Evolutionary conservation across 2,329 filamentous ascomycete species (phyloP).

Genomic region (Emmonsiellopsis sp.): DNA sequence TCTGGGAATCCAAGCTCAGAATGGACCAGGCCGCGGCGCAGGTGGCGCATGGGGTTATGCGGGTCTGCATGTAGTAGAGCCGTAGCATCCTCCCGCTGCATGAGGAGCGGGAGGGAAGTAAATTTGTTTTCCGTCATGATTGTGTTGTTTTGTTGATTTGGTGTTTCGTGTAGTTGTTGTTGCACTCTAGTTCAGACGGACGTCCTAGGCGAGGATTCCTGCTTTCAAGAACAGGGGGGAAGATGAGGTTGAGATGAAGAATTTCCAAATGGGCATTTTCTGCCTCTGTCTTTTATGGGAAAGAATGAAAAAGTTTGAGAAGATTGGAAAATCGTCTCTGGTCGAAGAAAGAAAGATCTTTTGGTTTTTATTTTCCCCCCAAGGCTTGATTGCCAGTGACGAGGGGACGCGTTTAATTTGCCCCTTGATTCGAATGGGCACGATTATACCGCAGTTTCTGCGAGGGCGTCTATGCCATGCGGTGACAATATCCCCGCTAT

Average conservation of each 20-base stretch:
- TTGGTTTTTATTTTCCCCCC: too few relatives aligned
- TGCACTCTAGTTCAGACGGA: not conserved
- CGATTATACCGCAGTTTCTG: too few relatives aligned
- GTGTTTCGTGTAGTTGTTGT: not conserved
- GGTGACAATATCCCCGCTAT: too few relatives aligned
- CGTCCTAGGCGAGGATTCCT: not conserved
- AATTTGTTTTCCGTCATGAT: not conserved
- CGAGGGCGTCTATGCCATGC: too few relatives aligned
- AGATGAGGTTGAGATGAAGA: not conserved
- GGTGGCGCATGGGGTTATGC: conserved; percentile 33
- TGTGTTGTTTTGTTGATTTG: too few relatives aligned
- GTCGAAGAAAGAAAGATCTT: too few relatives aligned
- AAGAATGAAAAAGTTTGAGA: not conserved
- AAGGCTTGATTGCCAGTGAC: too few relatives aligned
- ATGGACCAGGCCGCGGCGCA: conserved; percentile 58
- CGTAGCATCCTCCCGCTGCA: conserved; percentile 47
- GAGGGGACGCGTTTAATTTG: too few relatives aligned
- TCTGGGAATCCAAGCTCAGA: conserved; percentile 76
- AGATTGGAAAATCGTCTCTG: too few relatives aligned
- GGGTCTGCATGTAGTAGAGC: conserved; percentile 29
- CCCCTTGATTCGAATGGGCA: too few relatives aligned
- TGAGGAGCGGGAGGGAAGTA: conserved; percentile 1
- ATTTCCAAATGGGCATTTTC: not conserved
- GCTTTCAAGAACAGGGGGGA: not conserved
- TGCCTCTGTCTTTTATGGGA: not conserved